Conservation (phyloP, 2,329 filamentous ascomycete species). For the Colletotrichum caudatum region DNA sequence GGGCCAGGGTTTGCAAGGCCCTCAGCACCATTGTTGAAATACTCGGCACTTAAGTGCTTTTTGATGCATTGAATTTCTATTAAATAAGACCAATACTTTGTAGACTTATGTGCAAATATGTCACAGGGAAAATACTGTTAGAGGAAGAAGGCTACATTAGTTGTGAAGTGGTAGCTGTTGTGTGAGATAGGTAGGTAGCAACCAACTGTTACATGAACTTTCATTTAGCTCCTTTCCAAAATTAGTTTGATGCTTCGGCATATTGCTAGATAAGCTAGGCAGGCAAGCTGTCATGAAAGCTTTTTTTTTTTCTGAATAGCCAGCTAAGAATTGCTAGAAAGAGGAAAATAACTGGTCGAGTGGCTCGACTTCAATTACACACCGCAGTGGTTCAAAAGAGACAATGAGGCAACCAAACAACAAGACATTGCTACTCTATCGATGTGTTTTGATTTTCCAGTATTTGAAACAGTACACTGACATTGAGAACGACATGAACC, state of each 20-base stretch:
- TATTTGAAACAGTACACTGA: background rate
- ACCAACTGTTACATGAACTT: background rate
- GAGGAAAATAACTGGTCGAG: background rate
- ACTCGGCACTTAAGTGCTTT: background rate
- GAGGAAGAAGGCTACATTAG: background rate
- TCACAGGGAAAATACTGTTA: background rate
- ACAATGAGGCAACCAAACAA: background rate
- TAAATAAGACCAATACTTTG: background rate
- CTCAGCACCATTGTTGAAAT: background rate
- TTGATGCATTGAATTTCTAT: background rate
- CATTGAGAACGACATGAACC: background rate
- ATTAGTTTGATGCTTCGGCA: no score
- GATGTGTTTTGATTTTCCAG: background rate
- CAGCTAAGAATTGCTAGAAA: background rate
- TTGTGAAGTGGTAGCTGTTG: background rate
- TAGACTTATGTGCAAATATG: no score
- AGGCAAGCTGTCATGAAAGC: background rate
- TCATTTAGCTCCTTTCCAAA: background rate
- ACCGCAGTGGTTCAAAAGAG: background rate
- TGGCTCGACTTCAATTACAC: no score
- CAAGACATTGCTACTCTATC: background rate
- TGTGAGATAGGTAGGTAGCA: background rate
- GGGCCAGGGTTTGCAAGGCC: conserved; percentile 16
- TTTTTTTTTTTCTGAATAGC: no score
- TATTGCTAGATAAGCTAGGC: background rate